phyloP scores from a whole-genome alignment of 2,329 filamentous ascomycete species.

The Blastomyces parvus region DNA sequence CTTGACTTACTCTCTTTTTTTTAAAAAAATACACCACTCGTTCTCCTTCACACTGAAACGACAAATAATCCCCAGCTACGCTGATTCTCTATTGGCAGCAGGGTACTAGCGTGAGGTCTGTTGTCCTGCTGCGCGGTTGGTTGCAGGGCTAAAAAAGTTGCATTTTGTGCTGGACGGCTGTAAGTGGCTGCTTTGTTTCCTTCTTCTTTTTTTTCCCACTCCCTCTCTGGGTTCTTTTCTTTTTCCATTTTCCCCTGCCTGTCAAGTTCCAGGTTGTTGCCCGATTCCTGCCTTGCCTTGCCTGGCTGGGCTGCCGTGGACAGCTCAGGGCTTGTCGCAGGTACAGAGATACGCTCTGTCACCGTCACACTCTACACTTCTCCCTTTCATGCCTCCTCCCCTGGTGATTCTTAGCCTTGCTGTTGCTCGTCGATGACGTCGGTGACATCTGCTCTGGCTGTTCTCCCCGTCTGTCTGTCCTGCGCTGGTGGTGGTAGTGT shows the following conservation, averaged over 20 bases:
- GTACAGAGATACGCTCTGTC: not conserved
- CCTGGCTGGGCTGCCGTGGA: not conserved
- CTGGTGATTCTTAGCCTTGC: no score
- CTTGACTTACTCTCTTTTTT: not conserved
- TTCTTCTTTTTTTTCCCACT: not conserved
- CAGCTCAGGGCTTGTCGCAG: not conserved
- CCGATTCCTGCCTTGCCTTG: conserved; percentile 3
- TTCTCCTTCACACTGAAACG: not conserved
- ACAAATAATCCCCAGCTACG: not conserved
- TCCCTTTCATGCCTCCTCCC: no score
- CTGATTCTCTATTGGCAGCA: conserved; percentile 11
- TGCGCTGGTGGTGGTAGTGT: no score
- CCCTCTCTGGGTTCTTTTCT: no score
- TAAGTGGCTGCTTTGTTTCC: conserved; percentile 16
- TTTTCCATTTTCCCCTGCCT: not conserved
- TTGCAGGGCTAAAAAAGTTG: conserved; percentile 1
- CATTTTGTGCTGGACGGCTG: conserved; percentile 10
- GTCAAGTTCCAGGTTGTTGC: conserved; percentile 7
- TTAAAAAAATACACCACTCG: not conserved
- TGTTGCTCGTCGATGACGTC: no score
- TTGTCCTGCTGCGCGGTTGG: conserved; percentile 10
- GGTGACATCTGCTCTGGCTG: not conserved
- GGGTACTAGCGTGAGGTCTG: conserved; percentile 24
- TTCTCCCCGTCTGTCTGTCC: not conserved
- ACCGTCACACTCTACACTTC: no score